Evolutionary conservation across 345 rosid species (phyloP), one percentile per base, ranked within the genome.

Genomic region (Moricandia moricandioides): DNA sequence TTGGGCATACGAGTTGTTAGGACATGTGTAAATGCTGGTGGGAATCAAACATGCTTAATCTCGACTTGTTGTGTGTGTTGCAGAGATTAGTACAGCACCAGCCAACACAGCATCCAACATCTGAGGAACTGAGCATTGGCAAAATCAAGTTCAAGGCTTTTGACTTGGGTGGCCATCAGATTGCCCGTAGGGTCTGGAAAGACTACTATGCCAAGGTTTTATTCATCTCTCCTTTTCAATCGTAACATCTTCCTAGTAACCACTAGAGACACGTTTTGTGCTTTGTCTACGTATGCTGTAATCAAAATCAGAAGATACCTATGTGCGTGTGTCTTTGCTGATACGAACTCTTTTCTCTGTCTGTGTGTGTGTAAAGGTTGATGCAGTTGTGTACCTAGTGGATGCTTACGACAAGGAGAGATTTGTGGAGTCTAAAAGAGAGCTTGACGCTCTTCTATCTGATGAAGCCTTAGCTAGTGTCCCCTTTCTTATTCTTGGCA

Each of bases 91-190:
- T 87, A 60, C 96, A 90, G 79, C 96, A 89, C 65, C 92, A 89
- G 76, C 95, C 95, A 7, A 89, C 92, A 12, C 92, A 88, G 67
- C 80, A 90, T 79, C 96, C 96, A 0, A 88, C 96, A 0, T 90
- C 93, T 2, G 96, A 90, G 72, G 96, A 90, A 72, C 77, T 90
- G 17, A 86, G 93, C 73, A 90, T 90, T 80, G 96, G 96, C 8
- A 81, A 85, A 77, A 90, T 90, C 82, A 90, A 88, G 83, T 90
- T 90, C 56, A 90, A 90, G 83, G 96, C 93, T 5, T 86, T 88
- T 80, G 96, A 90, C 77, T 84, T 90, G 83, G 93, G 96, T 11
- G 96, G 96, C 14, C 96, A 90, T 67, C 96, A 90, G 85, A 90
- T 90, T 82, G 96, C 93, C 49, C 86, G 96, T 24, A 70, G 96